Base-by-base conservation (phyloP, 345 rosid genomes). In the Durio zibethinus region DNA sequence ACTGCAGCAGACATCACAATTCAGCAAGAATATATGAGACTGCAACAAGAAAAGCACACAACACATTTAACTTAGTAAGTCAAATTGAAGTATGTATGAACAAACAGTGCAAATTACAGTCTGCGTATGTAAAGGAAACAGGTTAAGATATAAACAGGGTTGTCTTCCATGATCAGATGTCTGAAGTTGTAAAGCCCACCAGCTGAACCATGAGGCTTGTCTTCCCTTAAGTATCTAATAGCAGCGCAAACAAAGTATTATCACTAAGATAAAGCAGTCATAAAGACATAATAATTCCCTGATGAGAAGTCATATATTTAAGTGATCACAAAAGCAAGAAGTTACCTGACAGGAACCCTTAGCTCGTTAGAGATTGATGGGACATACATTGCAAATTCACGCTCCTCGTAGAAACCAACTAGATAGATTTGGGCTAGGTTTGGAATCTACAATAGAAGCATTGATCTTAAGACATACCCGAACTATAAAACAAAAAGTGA, bases 1-100 rank as follows among this genome's bases (percentile, higher is more conserved):
- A 79, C 93, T 93, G 82, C 98, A 93, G 89, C 98, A 94, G 76
- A 94, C 98, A 76, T 94, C 98, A 75, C 98, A 91, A 78, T 94
- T 94, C 82, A 93, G 91, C 80, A 94, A 80, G 87, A 94, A 91
- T 84, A 94, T 89, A 76, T 92, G 98, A 67, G 97, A 88, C 98
- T 93, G 93, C 85, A 79, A 70, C 42, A 75, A 68, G 27, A 74
- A 50, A 80, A 76, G 56, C 73, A 65, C 25, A 25, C 35, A 42
- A 72, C 75, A 60, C 2, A 18, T 61, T 10, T 47, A 79, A n/a
- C 59, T 21, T 40, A 45, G 45, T 48, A 53, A 0, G 61, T 60
- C 64, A 54, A 47, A 62, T 67, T 25, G 60, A 25, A 53, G 50
- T 11, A 35, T 33, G 29, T 11, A 72, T 5, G 75, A 23, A 72